A percentile compares a stretch with the other conserved stretches of the same genome.
phyloP scores from a whole-genome alignment of 139 green algal species.

The Picochlorum sp. region DNA sequence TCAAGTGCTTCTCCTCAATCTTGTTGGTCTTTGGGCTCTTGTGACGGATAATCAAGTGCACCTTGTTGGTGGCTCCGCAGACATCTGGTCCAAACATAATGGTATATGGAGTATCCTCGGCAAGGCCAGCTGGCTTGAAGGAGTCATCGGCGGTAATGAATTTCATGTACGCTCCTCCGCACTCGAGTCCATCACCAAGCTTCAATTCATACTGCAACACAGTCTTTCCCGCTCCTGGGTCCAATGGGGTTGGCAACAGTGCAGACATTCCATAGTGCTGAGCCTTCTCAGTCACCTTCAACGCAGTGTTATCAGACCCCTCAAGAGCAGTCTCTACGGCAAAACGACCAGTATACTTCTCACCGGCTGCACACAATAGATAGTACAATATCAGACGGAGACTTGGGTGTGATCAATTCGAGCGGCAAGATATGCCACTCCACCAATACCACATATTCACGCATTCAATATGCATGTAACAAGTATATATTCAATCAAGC shows the following conservation, averaged over 20 bases:
- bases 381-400: background rate
- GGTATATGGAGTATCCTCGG: slow-evolving; percentile 81
- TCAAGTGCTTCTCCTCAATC: slow-evolving; percentile 88
- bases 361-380: slow-evolving; percentile 3
- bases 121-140: slow-evolving; percentile 50
- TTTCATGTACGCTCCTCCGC: slow-evolving; percentile 88
- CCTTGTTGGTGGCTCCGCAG: slow-evolving; percentile 77
- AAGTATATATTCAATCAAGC: too few species aligned
- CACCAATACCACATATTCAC: too few species aligned
- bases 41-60: slow-evolving; percentile 87
- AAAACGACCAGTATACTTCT: slow-evolving; percentile 27
- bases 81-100: slow-evolving; percentile 99
- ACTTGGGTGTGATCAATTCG: too few species aligned
- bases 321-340: background rate
- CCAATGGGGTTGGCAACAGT: slow-evolving; percentile 35
- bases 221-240: slow-evolving; percentile 44
- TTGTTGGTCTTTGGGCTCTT: slow-evolving; percentile 75
- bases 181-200: slow-evolving; percentile 52
- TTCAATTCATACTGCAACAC: slow-evolving; percentile 77
- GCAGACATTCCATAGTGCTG: slow-evolving; percentile 66
- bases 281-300: slow-evolving; percentile 60
- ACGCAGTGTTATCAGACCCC: background rate
- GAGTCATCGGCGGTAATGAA: slow-evolving; percentile 54
- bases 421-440: too few species aligned
- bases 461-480: too few species aligned